These are phyloP conservation scores for Neonectria punicea DNA, from an alignment of 2,329 filamentous ascomycete species.

Conservation along the genomic window DNA sequence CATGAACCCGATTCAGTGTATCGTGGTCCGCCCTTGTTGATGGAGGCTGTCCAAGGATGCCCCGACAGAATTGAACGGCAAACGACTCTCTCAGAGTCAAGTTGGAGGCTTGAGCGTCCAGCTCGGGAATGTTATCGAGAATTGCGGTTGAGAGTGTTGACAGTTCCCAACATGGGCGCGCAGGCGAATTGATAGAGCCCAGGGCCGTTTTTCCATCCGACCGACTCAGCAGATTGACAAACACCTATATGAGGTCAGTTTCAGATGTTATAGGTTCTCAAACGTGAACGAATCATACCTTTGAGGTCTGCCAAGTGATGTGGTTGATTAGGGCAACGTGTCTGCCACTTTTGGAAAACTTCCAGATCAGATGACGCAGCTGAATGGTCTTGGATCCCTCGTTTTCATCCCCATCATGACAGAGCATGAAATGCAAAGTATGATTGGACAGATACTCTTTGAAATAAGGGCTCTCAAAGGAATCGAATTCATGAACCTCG, in stretches of 20 bases:
- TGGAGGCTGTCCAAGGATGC: constrained; percentile 17
- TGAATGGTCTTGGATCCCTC: constrained; percentile 58
- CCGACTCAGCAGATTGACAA: constrained; percentile 29
- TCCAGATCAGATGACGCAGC: constrained; percentile 38
- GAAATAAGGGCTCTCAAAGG: constrained; percentile 62
- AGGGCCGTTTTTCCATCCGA: background rate
- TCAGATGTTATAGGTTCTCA: background rate
- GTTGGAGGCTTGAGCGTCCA: background rate
- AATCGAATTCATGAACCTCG: constrained; percentile 57
- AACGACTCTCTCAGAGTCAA: constrained; percentile 25
- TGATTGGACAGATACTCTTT: constrained; percentile 62
- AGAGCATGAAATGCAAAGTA: constrained; percentile 74
- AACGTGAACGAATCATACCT: constrained; percentile 52
- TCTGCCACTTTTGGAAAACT: constrained; percentile 64
- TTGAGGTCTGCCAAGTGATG: constrained; percentile 71
- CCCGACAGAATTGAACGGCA: constrained; percentile 23
- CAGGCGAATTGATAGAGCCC: background rate
- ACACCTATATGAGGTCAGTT: constrained; percentile 26
- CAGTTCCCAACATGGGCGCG: background rate
- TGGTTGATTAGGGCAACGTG: constrained; percentile 73
- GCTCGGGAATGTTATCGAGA: background rate
- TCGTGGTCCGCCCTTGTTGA: background rate
- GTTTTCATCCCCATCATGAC: constrained; percentile 67
- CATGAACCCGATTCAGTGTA: constrained; percentile 21
- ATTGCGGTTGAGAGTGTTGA: background rate